Evolutionary conservation across 2,329 filamentous ascomycete genomes (phyloP).

Genomic region (Colletotrichum orchidophilum): DNA sequence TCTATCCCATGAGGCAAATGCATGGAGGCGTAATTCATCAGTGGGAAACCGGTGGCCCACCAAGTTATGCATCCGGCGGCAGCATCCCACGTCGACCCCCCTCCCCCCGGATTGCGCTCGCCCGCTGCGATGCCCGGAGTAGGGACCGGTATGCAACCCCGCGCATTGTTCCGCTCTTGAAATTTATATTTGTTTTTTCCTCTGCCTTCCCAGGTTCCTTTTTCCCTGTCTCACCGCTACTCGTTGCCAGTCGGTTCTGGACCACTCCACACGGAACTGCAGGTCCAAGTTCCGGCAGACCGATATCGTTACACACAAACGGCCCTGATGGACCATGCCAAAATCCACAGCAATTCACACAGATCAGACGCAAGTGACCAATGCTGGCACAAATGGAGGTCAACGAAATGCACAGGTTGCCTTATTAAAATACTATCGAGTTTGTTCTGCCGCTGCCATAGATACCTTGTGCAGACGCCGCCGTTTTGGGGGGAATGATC

Average conservation of each 20-base stretch:
- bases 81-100: neutral
- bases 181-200: neutral
- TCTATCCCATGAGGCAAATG: neutral
- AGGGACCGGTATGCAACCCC: constrained; percentile 17
- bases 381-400: neutral
- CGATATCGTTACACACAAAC: neutral
- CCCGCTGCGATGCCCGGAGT: constrained; percentile 5
- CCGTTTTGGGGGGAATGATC: constrained; percentile 8
- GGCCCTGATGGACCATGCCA: neutral
- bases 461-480: constrained; percentile 11
- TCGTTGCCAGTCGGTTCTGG: constrained; percentile 17
- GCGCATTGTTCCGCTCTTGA: neutral
- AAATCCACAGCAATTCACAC: neutral
- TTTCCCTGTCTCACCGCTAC: constrained; percentile 29
- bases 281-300: neutral
- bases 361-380: neutral
- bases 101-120: neutral
- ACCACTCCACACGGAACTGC: constrained; percentile 24
- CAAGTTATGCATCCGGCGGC: constrained; percentile 4
- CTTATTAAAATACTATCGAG: constrained; percentile 31
- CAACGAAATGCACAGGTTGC: constrained; percentile 14
- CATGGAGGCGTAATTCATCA: neutral
- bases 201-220: neutral
- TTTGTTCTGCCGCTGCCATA: constrained; percentile 12
- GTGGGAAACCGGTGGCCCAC: constrained; percentile 17